These are phyloP conservation scores for Aureobasidium melanogenum DNA, from an alignment of 2,329 filamentous ascomycete genomes.

Conservation along the genomic window DNA sequence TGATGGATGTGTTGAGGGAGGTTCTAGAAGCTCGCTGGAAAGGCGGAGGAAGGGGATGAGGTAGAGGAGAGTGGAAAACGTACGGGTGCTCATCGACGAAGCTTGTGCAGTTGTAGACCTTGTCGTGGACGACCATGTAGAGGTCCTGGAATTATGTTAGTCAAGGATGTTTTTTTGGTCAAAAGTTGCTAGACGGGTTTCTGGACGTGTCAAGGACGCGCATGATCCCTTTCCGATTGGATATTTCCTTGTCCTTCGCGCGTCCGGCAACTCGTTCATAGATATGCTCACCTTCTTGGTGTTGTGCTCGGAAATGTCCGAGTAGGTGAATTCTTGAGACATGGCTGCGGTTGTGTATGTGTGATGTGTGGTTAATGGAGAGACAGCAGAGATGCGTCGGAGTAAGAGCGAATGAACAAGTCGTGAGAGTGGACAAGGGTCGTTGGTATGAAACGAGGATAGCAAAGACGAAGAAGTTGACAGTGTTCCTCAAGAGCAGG, in stretches of 20 bases:
- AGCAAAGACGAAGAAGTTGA: constrained; percentile 8
- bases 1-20: neutral
- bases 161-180: neutral
- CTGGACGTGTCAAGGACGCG: neutral
- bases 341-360: constrained; percentile 28
- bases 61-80: constrained; percentile 27
- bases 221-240: neutral
- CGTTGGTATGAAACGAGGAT: neutral
- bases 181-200: neutral
- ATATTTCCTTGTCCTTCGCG: neutral
- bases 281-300: constrained; percentile 56
- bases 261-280: neutral
- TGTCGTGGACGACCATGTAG: constrained; percentile 87
- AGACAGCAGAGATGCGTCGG: neutral
- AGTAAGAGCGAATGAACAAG: neutral
- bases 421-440: neutral
- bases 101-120: constrained; percentile 81
- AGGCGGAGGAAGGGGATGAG: neutral
- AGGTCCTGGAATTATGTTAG: constrained; percentile 48
- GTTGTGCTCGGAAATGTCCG: constrained; percentile 77
- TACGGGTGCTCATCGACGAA: constrained; percentile 97
- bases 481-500: neutral
- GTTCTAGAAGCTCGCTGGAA: neutral
- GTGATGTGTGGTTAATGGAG: neutral
- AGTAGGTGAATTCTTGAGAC: constrained; percentile 60